phyloP scores from a whole-genome alignment of 345 rosid species.

The Raphanus sativus region DNA sequence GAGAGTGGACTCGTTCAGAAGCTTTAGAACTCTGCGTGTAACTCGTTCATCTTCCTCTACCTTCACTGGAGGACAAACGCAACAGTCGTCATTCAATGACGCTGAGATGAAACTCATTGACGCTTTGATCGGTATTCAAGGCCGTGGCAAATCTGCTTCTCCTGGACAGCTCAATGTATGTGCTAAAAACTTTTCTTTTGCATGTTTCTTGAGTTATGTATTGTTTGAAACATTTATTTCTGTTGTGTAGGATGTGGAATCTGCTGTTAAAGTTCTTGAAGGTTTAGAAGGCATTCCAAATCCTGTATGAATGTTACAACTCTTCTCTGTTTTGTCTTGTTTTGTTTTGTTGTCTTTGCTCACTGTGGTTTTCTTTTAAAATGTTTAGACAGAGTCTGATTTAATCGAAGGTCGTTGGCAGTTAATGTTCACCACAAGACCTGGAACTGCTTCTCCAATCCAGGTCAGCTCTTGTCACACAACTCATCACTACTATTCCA shows the following conservation, averaged over 20 bases:
- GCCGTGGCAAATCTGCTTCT: constrained; percentile 84
- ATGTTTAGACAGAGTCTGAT: constrained; percentile 60
- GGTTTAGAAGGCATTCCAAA: constrained; percentile 61
- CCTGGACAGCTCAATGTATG: constrained; percentile 70
- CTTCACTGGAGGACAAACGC: constrained; percentile 37
- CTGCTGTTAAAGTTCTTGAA: constrained; percentile 72
- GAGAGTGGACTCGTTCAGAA: background rate
- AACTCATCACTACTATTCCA: background rate
- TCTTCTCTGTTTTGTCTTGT: background rate
- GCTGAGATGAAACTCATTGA: constrained; percentile 69
- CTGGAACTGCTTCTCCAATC: constrained; percentile 94
- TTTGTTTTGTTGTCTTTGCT: constrained; percentile 6
- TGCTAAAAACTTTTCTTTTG: background rate
- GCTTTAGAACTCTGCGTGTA: constrained; percentile 4
- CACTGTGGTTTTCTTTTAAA: background rate
- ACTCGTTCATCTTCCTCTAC: constrained; percentile 36
- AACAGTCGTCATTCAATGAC: constrained; percentile 48
- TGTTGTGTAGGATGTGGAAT: constrained; percentile 63
- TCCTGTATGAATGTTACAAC: constrained; percentile 51
- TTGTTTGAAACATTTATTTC: background rate
- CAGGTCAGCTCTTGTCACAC: constrained; percentile 53
- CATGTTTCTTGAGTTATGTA: background rate
- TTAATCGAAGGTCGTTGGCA: constrained; percentile 94
- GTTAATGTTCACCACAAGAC: constrained; percentile 92
- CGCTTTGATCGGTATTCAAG: constrained; percentile 93